Conservation (phyloP, 2,329 filamentous ascomycete genomes). For the Amesomyces nigricolor region DNA sequence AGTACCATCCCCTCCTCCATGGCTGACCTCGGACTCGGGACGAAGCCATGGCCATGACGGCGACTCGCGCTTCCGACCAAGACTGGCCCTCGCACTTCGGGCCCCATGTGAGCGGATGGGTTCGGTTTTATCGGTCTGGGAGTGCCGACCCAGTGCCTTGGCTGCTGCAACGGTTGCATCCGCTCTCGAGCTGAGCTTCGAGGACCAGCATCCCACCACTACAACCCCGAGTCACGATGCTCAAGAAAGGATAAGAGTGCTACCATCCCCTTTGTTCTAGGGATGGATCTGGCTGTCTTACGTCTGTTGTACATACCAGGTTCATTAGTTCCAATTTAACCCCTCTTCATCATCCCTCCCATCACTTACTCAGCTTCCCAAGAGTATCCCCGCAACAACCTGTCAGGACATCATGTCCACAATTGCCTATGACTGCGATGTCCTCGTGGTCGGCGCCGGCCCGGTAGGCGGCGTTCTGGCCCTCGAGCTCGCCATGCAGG, state of each 20-base stretch:
- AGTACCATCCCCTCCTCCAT: too few species aligned
- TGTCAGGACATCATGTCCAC: background rate
- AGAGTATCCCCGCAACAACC: too few species aligned
- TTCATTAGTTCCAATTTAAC: background rate
- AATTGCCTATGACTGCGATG: conserved; percentile 25
- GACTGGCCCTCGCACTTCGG: background rate
- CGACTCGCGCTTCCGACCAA: background rate
- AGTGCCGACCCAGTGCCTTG: background rate
- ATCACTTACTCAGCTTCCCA: background rate
- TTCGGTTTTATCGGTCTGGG: background rate
- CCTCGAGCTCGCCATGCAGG: conserved; percentile 33
- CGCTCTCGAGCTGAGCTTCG: background rate
- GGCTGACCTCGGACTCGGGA: too few species aligned
- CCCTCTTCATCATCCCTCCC: background rate
- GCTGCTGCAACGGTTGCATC: background rate
- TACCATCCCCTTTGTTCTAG: background rate
- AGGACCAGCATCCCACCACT: background rate
- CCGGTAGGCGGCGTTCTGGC: conserved; percentile 41
- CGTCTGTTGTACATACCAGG: too few species aligned
- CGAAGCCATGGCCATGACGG: background rate
- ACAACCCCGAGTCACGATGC: background rate
- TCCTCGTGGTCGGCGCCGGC: conserved; percentile 43
- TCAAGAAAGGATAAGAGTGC: background rate
- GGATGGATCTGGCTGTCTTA: background rate
- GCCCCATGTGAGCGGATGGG: background rate